Evolutionary conservation across 2,329 filamentous ascomycete species (phyloP).

Genomic region (Beauveria bassiana): DNA sequence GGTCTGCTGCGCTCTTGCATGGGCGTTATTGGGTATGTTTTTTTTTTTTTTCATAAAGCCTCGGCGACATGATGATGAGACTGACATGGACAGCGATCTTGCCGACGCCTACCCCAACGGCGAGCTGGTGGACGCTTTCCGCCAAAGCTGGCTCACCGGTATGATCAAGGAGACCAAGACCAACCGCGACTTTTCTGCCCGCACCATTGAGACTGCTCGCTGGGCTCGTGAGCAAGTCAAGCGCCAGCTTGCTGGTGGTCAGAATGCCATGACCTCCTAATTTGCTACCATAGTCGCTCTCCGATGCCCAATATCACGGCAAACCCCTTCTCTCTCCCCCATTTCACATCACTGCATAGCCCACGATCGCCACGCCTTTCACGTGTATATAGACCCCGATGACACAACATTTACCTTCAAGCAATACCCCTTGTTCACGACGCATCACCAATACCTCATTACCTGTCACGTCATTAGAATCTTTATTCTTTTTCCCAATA

Average conservation of each 20-base stretch:
- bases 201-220: constrained; percentile 88
- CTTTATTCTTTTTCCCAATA: constrained; percentile 5
- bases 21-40: constrained; percentile 86
- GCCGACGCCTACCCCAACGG: constrained; percentile 90
- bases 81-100: constrained; percentile 63
- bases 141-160: constrained; percentile 78
- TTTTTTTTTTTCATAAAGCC: neutral
- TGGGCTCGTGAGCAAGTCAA: constrained; percentile 98
- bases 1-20: constrained; percentile 87
- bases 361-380: constrained; percentile 30
- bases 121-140: constrained; percentile 77
- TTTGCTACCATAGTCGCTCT: neutral
- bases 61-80: constrained; percentile 2
- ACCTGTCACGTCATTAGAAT: constrained; percentile 14
- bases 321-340: constrained; percentile 4
- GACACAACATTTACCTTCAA: constrained; percentile 28
- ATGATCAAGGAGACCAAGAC: constrained; percentile 89
- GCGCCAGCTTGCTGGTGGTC: constrained; percentile 61
- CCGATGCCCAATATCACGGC: constrained; percentile 1
- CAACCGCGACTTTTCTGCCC: constrained; percentile 76
- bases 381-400: constrained; percentile 32
- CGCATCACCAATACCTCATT: constrained; percentile 22
- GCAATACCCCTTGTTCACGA: constrained; percentile 28
- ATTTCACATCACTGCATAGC: constrained; percentile 16
- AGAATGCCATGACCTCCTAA: constrained; percentile 41